Conservation (phyloP, 495 filamentous ascomycete genomes). For the Penicillium fimorum region DNA sequence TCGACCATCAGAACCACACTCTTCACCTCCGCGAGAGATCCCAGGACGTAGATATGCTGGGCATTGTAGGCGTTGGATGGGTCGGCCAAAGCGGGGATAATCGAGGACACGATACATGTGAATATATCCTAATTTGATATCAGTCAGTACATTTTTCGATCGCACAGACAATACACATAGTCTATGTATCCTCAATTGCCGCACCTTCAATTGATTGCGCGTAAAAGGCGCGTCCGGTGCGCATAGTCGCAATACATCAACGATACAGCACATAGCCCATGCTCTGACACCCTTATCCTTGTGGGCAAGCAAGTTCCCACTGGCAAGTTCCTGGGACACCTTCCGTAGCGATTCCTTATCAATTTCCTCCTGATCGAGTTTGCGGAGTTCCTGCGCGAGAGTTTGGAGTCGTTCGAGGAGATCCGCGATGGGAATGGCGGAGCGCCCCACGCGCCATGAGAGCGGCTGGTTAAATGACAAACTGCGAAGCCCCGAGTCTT, state of each 20-base stretch:
- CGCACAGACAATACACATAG: background rate
- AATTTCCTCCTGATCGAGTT: constrained; percentile 83
- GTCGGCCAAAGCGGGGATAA: constrained; percentile 82
- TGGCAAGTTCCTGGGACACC: constrained; percentile 86
- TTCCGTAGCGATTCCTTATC: constrained; percentile 75
- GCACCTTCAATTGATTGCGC: constrained; percentile 83
- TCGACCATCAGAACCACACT: constrained; percentile 94
- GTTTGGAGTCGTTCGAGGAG: constrained; percentile 76
- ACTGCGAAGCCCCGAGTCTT: constrained; percentile 38
- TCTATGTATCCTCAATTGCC: constrained; percentile 19
- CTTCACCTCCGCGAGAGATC: constrained; percentile 87
- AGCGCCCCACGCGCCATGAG: constrained; percentile 87
- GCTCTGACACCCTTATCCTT: constrained; percentile 92
- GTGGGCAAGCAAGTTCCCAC: constrained; percentile 76
- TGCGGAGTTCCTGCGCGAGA: constrained; percentile 78
- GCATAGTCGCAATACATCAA: constrained; percentile 90
- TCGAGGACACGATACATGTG: constrained; percentile 75
- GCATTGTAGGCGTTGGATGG: constrained; percentile 87
- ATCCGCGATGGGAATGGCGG: constrained; percentile 75
- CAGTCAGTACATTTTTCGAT: background rate
- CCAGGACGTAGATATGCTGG: constrained; percentile 86
- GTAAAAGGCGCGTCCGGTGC: constrained; percentile 96
- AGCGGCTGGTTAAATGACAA: constrained; percentile 77
- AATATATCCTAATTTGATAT: constrained; percentile 74
- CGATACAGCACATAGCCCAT: constrained; percentile 82